phyloP scores from a whole-genome alignment of 1,139 yeast genomes.

The Kodamaea plutei region DNA sequence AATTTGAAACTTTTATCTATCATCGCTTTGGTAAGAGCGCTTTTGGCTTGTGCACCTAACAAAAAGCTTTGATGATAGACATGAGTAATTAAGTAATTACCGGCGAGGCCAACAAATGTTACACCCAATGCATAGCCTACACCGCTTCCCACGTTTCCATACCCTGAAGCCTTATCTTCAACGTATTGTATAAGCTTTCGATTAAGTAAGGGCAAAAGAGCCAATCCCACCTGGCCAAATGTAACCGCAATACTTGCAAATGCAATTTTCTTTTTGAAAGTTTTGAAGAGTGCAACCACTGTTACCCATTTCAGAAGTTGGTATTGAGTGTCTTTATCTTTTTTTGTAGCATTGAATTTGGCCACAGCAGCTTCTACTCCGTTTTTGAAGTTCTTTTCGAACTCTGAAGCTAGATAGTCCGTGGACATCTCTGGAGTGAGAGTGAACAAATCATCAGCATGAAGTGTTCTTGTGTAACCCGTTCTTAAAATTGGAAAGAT shows the following conservation, averaged over 20 bases:
- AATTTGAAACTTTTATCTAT: conserved; percentile 29
- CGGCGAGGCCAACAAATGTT: conserved; percentile 18
- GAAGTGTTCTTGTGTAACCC: conserved; percentile 49
- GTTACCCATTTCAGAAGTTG: conserved; percentile 12
- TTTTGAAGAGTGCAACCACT: conserved; percentile 21
- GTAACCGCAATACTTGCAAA: conserved; percentile 18
- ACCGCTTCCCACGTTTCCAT: conserved; percentile 24
- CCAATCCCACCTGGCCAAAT: conserved; percentile 15
- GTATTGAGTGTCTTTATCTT: no score
- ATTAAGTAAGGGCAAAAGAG: conserved; percentile 31
- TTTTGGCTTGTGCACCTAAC: conserved; percentile 33
- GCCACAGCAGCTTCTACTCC: conserved; percentile 18
- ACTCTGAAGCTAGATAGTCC: conserved; percentile 29
- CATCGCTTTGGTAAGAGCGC: conserved; percentile 30
- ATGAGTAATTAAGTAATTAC: conserved; percentile 53
- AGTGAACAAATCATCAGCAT: conserved; percentile 40
- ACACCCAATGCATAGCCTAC: conserved; percentile 28
- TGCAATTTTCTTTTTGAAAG: conserved; percentile 26
- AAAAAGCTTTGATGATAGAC: conserved; percentile 56
- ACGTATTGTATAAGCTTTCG: conserved; percentile 41
- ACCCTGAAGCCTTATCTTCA: conserved; percentile 24
- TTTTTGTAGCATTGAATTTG: no score
- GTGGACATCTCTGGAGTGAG: conserved; percentile 32
- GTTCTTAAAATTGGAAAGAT: conserved; percentile 39
- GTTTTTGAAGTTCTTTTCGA: conserved; percentile 24